phyloP scores from a whole-genome alignment of 2,329 filamentous ascomycete genomes.

The Claviceps digitariae region DNA sequence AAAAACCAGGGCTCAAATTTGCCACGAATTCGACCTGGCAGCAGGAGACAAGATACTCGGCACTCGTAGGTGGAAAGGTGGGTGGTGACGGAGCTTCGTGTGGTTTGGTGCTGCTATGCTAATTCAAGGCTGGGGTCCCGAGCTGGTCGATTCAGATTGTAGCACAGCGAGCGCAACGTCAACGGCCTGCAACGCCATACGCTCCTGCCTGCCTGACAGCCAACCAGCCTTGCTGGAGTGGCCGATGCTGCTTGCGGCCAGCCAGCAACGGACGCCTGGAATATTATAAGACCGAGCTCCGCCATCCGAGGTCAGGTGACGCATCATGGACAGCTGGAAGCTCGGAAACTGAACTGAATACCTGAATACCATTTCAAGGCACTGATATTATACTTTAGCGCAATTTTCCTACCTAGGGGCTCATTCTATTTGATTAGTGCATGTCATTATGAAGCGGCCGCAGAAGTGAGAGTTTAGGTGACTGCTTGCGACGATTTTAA shows the following conservation, averaged over 20 bases:
- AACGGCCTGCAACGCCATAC: slow-evolving; percentile 5
- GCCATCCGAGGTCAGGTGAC: slow-evolving; percentile 3
- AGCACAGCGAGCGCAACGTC: slow-evolving; percentile 18
- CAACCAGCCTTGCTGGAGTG: not conserved
- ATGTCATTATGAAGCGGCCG: too few relatives aligned
- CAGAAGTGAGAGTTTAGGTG: too few relatives aligned
- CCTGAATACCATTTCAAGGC: too few relatives aligned
- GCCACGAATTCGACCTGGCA: not conserved
- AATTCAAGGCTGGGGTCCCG: not conserved
- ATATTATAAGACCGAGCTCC: slow-evolving; percentile 1
- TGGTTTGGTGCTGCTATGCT: not conserved
- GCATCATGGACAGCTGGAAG: too few relatives aligned
- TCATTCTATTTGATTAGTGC: too few relatives aligned
- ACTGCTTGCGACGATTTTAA: too few relatives aligned
- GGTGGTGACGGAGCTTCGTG: not conserved
- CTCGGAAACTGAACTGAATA: too few relatives aligned
- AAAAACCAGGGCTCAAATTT: not conserved
- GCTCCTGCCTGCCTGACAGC: slow-evolving; percentile 20
- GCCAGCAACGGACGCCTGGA: slow-evolving; percentile 25
- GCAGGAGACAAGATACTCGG: not conserved
- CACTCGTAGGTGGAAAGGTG: not conserved
- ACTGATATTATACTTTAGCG: too few relatives aligned
- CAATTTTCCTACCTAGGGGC: too few relatives aligned
- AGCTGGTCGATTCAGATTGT: slow-evolving; percentile 14
- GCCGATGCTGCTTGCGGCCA: not conserved